These are phyloP conservation scores for Multifurca ochricompacta DNA, from an alignment of 768 basidiomycete genomes.

Conservation along the genomic window DNA sequence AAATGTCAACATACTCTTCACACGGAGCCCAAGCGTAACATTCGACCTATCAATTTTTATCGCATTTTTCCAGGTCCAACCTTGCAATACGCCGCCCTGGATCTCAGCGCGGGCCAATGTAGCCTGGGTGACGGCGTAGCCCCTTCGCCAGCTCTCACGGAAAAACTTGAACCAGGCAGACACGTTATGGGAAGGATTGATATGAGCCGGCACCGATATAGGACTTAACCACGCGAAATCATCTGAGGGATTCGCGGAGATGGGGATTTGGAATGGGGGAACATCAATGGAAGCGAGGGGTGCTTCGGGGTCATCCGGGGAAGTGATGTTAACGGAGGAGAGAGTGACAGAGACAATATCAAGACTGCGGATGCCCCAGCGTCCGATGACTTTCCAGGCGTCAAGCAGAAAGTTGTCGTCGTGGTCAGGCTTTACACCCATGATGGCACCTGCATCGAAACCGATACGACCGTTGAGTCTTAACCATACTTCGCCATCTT, in stretches of 20 bases:
- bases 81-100: not conserved
- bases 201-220: slow-evolving; percentile 11
- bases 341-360: slow-evolving; percentile 50
- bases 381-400: slow-evolving; percentile 59
- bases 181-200: slow-evolving; percentile 10
- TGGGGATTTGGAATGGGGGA: slow-evolving; percentile 45
- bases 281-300: slow-evolving; percentile 42
- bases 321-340: slow-evolving; percentile 42
- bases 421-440: slow-evolving; percentile 44
- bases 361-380: slow-evolving; percentile 54
- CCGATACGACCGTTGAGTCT: slow-evolving; percentile 51
- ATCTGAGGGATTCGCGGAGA: slow-evolving; percentile 14
- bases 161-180: slow-evolving; percentile 16
- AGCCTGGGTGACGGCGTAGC: slow-evolving; percentile 2
- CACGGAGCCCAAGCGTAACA: slow-evolving; percentile 28
- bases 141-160: slow-evolving; percentile 13
- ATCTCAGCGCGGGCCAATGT: not conserved
- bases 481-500: slow-evolving; percentile 52
- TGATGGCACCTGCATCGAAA: slow-evolving; percentile 54
- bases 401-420: slow-evolving; percentile 39
- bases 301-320: slow-evolving; percentile 32
- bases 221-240: slow-evolving; percentile 15
- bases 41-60: not conserved
- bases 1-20: slow-evolving; percentile 41
- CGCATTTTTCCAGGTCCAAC: slow-evolving; percentile 8